Base-by-base conservation (phyloP, 805 yeast genomes). In the Pichia insulana region DNA sequence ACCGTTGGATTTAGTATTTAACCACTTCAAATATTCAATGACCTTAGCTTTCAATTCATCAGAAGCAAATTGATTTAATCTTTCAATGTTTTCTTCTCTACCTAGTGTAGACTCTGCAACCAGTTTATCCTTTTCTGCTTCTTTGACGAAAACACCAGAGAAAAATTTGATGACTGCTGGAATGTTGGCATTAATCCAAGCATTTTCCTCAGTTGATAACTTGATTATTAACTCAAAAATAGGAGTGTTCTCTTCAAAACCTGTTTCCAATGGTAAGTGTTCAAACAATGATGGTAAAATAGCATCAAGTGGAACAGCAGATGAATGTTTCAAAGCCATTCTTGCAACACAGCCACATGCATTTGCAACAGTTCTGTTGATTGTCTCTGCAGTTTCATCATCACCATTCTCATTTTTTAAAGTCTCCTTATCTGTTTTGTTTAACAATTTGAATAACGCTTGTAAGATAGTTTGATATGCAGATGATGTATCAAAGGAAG, bases 311-410 rank as follows among this genome's bases (percentile, higher is more conserved):
- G 97, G 97, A 52, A 89, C 78, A 30, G 82, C 73, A 31, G 64
- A 66, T 54, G 76, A 78, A 61, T 83, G 74, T 59, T 82, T 80
- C 61, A 85, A 68, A 12, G 84, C 75, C 84, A 92, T 73, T 65
- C 98, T 79, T 15, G 96, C 89, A 44, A 89, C 95, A 74, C 97
- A 92, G 35, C 98, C 98, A 63, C 92, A 83, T 4, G 96, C 96
- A 63, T 92, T 92, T 46, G 97, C 96, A 52, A 76, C 78, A 6
- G 94, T 78, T 68, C 95, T 75, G 65, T 81, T 80, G 53, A 85
- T 75, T 46, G 78, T 82, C 50, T 87, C 95, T 56, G 74, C 74
- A 28, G 85, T 71, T 61, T 83, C 90, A 51, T 82, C 94, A 55
- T 80, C 87, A 48, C 77, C 83, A 43, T 69, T 76, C 43, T 76